Evolutionary conservation across 2,329 filamentous ascomycete genomes (phyloP).

Genomic region (Chalara sp.): DNA sequence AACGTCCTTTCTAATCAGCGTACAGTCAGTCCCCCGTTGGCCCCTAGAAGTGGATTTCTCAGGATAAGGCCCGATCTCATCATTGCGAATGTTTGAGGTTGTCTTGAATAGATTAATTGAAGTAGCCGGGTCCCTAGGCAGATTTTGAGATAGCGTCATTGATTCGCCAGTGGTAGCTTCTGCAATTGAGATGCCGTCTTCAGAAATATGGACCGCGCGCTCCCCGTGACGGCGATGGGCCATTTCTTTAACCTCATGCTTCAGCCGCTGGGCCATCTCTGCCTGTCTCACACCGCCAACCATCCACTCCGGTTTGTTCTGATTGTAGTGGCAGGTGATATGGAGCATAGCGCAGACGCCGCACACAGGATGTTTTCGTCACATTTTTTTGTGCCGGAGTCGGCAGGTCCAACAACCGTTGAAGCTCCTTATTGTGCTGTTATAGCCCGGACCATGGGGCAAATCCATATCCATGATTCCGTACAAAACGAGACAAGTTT

Average conservation of each 20-base stretch:
- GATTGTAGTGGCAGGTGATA: conserved; percentile 47
- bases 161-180: conserved; percentile 5
- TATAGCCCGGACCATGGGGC: neutral
- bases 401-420: conserved; percentile 35
- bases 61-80: conserved; percentile 8
- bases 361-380: conserved; percentile 47
- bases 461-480: neutral
- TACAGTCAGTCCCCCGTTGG: conserved; percentile 8
- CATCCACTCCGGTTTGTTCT: conserved; percentile 27
- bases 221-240: conserved; percentile 39
- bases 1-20: conserved; percentile 6
- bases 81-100: conserved; percentile 3
- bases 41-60: conserved; percentile 7
- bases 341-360: conserved; percentile 41
- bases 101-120: neutral
- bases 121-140: neutral
- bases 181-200: conserved; percentile 1
- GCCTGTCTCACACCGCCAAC: conserved; percentile 31
- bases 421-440: neutral
- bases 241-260: conserved; percentile 48
- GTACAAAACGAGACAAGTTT: neutral
- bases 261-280: conserved; percentile 44
- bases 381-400: conserved; percentile 55
- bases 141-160: neutral
- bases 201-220: conserved; percentile 5